These are phyloP conservation scores for Schizosaccharomyces octosporus DNA, from an alignment of 805 yeast genomes.

Conservation along the genomic window DNA sequence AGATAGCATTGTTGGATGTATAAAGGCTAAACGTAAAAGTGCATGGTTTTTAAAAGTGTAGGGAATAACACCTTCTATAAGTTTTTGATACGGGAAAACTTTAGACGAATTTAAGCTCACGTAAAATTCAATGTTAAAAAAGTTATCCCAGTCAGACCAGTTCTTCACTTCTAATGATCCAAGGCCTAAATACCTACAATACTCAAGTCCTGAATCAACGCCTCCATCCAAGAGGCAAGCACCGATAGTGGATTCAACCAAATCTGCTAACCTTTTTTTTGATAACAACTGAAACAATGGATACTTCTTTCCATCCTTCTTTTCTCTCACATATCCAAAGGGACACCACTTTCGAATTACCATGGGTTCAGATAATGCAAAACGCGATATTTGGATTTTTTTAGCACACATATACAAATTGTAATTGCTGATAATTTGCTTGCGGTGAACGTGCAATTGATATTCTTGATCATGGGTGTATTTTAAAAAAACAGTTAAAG, in stretches of 20 bases:
- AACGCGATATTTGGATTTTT: not conserved
- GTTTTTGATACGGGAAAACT: not conserved
- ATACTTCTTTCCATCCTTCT: not conserved
- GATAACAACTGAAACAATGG: not conserved
- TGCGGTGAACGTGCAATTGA: slow-evolving; percentile 1
- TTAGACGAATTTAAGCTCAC: not conserved
- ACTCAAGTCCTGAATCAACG: slow-evolving; percentile 1
- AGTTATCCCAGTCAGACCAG: slow-evolving; percentile 1
- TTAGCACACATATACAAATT: slow-evolving; percentile 1
- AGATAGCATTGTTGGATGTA: slow-evolving; percentile 1
- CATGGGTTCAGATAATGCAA: slow-evolving; percentile 2
- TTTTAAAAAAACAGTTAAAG: not conserved
- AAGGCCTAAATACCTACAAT: not conserved
- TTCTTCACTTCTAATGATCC: not conserved
- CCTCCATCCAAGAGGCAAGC: not conserved
- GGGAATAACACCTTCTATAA: not conserved
- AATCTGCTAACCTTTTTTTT: slow-evolving; percentile 3
- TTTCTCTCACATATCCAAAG: not conserved
- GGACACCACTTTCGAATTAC: slow-evolving; percentile 3
- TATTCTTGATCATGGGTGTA: slow-evolving; percentile 1
- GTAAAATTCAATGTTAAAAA: not conserved
- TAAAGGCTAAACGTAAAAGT: slow-evolving; percentile 2
- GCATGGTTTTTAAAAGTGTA: slow-evolving; percentile 1
- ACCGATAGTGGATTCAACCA: slow-evolving; percentile 3
- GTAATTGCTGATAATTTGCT: slow-evolving; percentile 2